Evolutionary conservation across 2,329 filamentous ascomycete genomes (phyloP), one percentile per base, ranked within the genome.

Genomic region (Penicillium rolfsii): DNA sequence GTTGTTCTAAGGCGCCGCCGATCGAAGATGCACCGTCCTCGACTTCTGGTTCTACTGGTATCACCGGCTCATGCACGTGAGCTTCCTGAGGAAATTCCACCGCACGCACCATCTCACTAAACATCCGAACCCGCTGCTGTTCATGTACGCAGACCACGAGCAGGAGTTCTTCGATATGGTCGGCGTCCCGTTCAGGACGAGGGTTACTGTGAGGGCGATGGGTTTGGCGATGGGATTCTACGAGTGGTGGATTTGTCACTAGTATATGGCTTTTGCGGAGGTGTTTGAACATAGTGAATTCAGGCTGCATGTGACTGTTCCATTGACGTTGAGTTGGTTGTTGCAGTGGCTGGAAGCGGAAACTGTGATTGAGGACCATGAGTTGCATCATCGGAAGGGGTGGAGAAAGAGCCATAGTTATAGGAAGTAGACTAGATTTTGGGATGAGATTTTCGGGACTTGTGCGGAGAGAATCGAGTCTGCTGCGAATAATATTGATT

Each of bases 221-320:
- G 77, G 79, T 0, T 45, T 81, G 3, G 79, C 78, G 1, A 77
- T 81, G 75, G 78, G 77, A 0, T 82, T 82, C 64, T 81, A 81
- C 50, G 79, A 81, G 30, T 80, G 77, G 78, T 82, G 79, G 79
- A 63, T 82, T 5, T 81, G 79, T 62, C 76, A 80, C 53, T 69
- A 79, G 58, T 82, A 80, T 52, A 70, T 82, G 41, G 73, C 78
- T 2, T 81, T 82, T 43, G 61, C 66, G 0, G 67, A 70, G 43
- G 67, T 70, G 0, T 65, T 67, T 36, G 67, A 66, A 0, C 67
- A 69, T 24, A 66, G 63, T 43, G 67, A 65, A 1, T 14, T 70
- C 8, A 71, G 79, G 1, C 57, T 82, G 16, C 74, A 76, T 56
- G 62, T 72, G 5, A 74, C 71, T 1, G 72, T 76, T 1, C 76